Evolutionary conservation across 345 rosid genomes (phyloP).

Genomic region (Eucalyptus virginea): DNA sequence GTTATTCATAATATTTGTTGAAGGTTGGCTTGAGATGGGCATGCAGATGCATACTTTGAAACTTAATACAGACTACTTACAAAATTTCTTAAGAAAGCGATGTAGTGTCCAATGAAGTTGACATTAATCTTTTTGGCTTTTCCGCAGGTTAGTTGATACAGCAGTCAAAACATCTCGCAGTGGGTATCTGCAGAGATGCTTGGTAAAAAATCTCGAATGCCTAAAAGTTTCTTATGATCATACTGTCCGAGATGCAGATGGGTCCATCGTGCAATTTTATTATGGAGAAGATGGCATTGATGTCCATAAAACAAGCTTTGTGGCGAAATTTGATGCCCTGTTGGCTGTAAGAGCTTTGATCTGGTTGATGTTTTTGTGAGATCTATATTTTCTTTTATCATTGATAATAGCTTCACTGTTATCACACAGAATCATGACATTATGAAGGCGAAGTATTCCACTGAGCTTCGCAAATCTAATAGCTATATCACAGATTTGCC

Average conservation of each 20-base stretch:
- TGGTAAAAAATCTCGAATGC: slow-evolving; percentile 91
- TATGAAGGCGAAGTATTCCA: slow-evolving; percentile 27
- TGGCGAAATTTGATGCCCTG: slow-evolving; percentile 60
- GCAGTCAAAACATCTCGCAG: slow-evolving; percentile 99
- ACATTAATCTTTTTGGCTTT: not conserved
- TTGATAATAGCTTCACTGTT: not conserved
- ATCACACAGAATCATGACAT: slow-evolving; percentile 66
- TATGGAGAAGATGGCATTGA: slow-evolving; percentile 99
- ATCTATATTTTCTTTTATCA: not conserved
- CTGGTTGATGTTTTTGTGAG: not conserved
- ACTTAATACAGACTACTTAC: not conserved
- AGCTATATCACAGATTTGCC: slow-evolving; percentile 51
- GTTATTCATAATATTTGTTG: not conserved
- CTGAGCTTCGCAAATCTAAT: slow-evolving; percentile 26
- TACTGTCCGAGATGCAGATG: slow-evolving; percentile 95
- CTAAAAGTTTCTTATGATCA: slow-evolving; percentile 83
- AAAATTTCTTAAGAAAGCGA: not conserved
- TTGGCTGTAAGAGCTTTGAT: slow-evolving; percentile 38
- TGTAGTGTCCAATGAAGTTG: not conserved
- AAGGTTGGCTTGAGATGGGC: not conserved
- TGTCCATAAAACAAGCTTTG: slow-evolving; percentile 80
- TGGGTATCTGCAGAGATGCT: slow-evolving; percentile 98
- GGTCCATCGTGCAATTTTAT: slow-evolving; percentile 80
- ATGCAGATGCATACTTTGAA: not conserved
- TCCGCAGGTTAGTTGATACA: slow-evolving; percentile 80